Evolutionary conservation across 2,329 filamentous ascomycete genomes (phyloP), one percentile per base, ranked within the genome.

Genomic region (Seiridium cupressi): DNA sequence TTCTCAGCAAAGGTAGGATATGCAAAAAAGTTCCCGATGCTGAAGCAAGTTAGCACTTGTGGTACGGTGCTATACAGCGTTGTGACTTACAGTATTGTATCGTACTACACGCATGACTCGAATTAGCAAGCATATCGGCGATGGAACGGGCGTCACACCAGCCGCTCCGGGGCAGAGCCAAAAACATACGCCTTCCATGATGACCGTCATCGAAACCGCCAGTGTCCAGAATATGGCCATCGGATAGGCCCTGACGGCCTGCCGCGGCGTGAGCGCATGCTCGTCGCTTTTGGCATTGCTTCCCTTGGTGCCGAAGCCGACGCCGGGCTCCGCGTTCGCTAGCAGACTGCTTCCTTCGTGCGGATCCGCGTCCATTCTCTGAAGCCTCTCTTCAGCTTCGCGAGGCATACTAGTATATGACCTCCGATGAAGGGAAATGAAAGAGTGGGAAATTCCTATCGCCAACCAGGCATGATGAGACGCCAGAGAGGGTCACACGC

Each of bases 221-320:
- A 58, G 35, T 10, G 55, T 58, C 55, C 55, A 58, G 36, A 58
- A 58, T 5, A 58, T 58, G n/a, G 55, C 55, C 55, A 58, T 58
- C n/a, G 55, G 55, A 18, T 58, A 58, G 44, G 55, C 55, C 55
- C 51, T 58, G 44, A 58, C 42, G 55, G 55, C 55, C 55, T 51
- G 32, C 9, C 35, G 44, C 31, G 55, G 55, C 18, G 46, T 58
- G 4, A 58, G 44, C 13, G 55, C 55, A 48, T 58, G 55, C 35
- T 58, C 55, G 35, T 44, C 44, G 42, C 35, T 34, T 13, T 48
- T 46, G 53, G n/a, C 36, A 4, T 42, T 42, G 36, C 18, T 31
- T 44, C 44, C 53, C 40, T 55, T 55, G 53, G 9, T 32, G 7
- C 38, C 26, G 42, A 3, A 6, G 42, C n/a, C 54, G 13, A 26